A percentile compares a stretch with the other conserved stretches of the same genome.
Conservation (phyloP, 257 asterid genomes). For the Hygrophila difformis region DNA sequence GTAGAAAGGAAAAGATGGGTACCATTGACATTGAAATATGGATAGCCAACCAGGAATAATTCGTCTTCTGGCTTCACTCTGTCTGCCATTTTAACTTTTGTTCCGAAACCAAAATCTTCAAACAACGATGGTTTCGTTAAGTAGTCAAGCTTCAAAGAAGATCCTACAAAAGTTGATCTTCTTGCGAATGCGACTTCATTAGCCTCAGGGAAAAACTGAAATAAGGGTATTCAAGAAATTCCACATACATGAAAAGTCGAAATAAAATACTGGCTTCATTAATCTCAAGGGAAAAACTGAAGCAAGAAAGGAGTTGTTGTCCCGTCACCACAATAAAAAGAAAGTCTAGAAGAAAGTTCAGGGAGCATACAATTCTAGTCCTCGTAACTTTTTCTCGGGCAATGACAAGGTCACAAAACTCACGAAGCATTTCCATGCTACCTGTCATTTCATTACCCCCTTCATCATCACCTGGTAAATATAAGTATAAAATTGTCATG, state of each 20-base stretch:
- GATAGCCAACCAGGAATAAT: constrained; percentile 80
- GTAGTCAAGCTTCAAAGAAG: constrained; percentile 70
- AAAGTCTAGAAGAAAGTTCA: not conserved
- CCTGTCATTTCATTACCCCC: constrained; percentile 94
- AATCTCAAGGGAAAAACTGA: too few species aligned
- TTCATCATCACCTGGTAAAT: constrained; percentile 82
- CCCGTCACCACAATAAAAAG: too few species aligned
- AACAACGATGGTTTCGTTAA: constrained; percentile 86
- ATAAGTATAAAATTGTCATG: constrained; percentile 5
- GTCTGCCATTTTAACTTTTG: constrained; percentile 72
- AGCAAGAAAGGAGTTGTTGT: too few species aligned
- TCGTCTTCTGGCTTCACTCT: constrained; percentile 83
- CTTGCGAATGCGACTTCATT: constrained; percentile 80
- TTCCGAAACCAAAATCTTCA: constrained; percentile 71
- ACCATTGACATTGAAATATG: constrained; percentile 90
- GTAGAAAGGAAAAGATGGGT: not conserved
- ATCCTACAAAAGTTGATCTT: constrained; percentile 62
- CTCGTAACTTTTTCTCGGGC: constrained; percentile 54
- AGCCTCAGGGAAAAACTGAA: constrained; percentile 94
- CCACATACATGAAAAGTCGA: too few species aligned
- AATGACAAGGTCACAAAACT: constrained; percentile 63
- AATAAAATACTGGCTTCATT: too few species aligned
- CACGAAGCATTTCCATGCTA: constrained; percentile 74
- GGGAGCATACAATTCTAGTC: constrained; percentile 70
- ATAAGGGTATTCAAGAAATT: not conserved